A percentile compares a stretch with the other conserved stretches of the same genome.
phyloP scores from a whole-genome alignment of 148 eudicot genomes.

The Chenopodium suecicum region DNA sequence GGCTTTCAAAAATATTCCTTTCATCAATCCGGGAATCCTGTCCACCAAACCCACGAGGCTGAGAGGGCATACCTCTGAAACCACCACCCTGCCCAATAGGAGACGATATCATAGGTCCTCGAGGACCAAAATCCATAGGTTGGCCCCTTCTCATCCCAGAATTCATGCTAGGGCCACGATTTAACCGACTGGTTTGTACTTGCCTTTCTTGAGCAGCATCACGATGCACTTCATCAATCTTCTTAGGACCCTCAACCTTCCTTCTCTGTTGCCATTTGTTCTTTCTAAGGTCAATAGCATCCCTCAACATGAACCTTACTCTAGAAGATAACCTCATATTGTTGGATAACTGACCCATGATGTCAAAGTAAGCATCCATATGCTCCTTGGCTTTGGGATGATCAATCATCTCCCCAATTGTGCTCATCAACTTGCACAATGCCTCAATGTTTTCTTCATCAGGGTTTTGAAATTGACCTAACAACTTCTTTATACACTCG shows the following conservation, averaged over 20 bases:
- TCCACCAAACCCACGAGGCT: conserved; percentile 57
- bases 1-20: conserved; percentile 54
- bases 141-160: conserved; percentile 61
- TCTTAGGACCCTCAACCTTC: conserved; percentile 95
- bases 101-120: conserved; percentile 58
- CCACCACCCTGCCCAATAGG: conserved; percentile 58
- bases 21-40: conserved; percentile 71
- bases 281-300: conserved; percentile 80
- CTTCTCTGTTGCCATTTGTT: conserved; percentile 92
- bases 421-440: conserved; percentile 93
- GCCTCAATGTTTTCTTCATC: conserved; percentile 93
- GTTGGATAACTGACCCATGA: conserved; percentile 65
- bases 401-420: conserved; percentile 89
- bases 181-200: conserved; percentile 59
- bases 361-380: conserved; percentile 74
- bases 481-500: conserved; percentile 67
- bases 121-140: conserved; percentile 63
- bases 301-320: conserved; percentile 86
- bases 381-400: conserved; percentile 79
- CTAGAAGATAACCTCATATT: conserved; percentile 78
- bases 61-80: conserved; percentile 59
- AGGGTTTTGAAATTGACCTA: conserved; percentile 66
- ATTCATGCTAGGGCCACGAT: conserved; percentile 64
- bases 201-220: conserved; percentile 95
- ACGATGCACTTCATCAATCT: conserved; percentile 91